Evolutionary conservation across 345 rosid genomes (phyloP), one percentile per base, ranked within the genome.

Genomic region (Physaria fendleri): DNA sequence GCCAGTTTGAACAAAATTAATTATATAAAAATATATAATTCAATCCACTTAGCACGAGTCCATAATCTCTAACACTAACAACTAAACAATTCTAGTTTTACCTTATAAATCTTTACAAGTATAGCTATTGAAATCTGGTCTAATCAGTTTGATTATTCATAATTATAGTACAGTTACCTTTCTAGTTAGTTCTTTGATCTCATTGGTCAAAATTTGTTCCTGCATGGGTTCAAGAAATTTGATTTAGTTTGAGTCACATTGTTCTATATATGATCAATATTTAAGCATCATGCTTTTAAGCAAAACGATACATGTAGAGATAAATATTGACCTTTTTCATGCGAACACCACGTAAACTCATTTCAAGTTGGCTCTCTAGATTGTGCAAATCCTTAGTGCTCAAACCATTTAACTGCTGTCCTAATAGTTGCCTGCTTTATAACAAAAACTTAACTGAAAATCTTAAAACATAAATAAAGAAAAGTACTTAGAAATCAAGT

Each of bases 331-430:
- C 95, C 85, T 79, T 87, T 66, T 77, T 74, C 58, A 57, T 57
- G 9, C 90, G 86, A 65, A 87, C 65, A 14, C 88, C 85, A 9
- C 60, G 75, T 72, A 87, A 71, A 28, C 86, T 84, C 78, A 76
- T 66, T 59, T 84, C 85, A 65, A 85, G 59, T 40, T 80, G 73
- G 45, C 58, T 72, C 69, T 85, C 88, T 37, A 85, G 45, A 59
- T 72, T 74, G 16, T 79, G 76, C 22, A 84, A 71, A 17, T 82
- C 85, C 41, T 72, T 71, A 33, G 76, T 46, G n/a, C 58, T 70
- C 53, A 87, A 69, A 37, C 86, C 95, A 56, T 69, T 52, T 38
- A 84, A 81, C 60, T 80, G 78, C 57, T 80, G 78, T 54, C 67
- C 73, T 15, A 16, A 34, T 75, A 82, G 29, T 59, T 77, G 66